Evolutionary conservation across 208 protist species (phyloP), one percentile per base, ranked within the genome.

Genomic region (Trypanosoma theileri): DNA sequence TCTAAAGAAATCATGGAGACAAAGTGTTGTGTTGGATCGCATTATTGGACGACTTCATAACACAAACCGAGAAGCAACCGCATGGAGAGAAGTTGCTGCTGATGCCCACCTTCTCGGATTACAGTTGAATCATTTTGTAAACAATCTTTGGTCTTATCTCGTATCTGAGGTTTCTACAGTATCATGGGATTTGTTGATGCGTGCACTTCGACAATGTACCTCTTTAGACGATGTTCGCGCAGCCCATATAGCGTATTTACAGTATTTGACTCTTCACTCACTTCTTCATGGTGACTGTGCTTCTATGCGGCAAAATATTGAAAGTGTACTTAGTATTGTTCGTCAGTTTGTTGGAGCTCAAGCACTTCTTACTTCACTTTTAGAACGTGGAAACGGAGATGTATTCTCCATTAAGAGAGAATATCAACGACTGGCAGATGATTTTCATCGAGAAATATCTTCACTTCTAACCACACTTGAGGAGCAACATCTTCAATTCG

Each of bases 131-230:
- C 84, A 90, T 58, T 90, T 84, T 71, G 81, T 90, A 11, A 77
- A 72, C 17, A 90, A 90, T 69, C 67, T 90, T 53, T 86, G 81
- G 81, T 90, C 84, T 16, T 90, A 90, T 68, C 62, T 90, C n/a
- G 77, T 86, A 16, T 55, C 84, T 0, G 84, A 90, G 40, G 84
- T 86, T 60, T 90, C 70, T 59, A 81, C 81, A 26, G 81, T 86
- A 9, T 80, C 84, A 31, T 84, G 79, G 72, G 84, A 86, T 40
- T 44, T 82, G 48, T 71, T 90, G 1, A 74, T 69, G 63, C 74
- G 72, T 51, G 81, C 81, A 41, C 28, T 90, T 24, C 67, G 65
- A 22, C 75, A 71, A 21, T 90, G 84, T 68, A 51, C 51, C 22
- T 83, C 84, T 9, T 65, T 90, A 44, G 84, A 90, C 69, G 84